These are phyloP conservation scores for Ogataea paraovalis DNA, from an alignment of 805 yeast genomes.

Conservation along the genomic window DNA sequence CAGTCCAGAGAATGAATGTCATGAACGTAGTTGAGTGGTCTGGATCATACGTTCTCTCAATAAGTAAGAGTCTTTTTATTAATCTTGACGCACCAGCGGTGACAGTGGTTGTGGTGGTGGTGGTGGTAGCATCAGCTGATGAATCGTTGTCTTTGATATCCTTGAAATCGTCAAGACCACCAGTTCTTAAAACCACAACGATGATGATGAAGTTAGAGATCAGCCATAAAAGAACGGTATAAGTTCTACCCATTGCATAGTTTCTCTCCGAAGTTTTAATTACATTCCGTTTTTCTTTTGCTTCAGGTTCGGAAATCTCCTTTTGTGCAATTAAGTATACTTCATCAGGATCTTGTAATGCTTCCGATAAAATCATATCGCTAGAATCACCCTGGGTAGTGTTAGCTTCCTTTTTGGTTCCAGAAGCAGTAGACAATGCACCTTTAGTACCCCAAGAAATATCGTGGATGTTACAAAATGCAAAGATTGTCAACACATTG, in stretches of 20 bases:
- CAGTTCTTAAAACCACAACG: conserved; percentile 78
- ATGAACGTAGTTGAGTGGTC: conserved; percentile 48
- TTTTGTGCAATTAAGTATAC: conserved; percentile 23
- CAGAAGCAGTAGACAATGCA: conserved; percentile 49
- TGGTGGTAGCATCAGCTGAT: conserved; percentile 11
- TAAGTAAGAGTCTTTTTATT: background rate
- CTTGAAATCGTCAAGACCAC: conserved; percentile 55
- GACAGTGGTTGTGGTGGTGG: conserved; percentile 7
- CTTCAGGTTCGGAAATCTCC: conserved; percentile 37
- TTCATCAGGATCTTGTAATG: conserved; percentile 29
- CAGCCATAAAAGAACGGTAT: conserved; percentile 86
- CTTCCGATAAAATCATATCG: conserved; percentile 26
- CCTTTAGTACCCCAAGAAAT: conserved; percentile 98
- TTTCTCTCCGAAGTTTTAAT: conserved; percentile 45
- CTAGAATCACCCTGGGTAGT: conserved; percentile 9
- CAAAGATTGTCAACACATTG: conserved; percentile 86
- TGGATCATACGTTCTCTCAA: conserved; percentile 19
- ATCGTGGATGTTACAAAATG: conserved; percentile 93
- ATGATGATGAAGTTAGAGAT: conserved; percentile 73
- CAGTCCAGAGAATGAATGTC: conserved; percentile 85
- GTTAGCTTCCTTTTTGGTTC: conserved; percentile 56
- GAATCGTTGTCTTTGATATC: conserved; percentile 10
- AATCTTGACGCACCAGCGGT: conserved; percentile 25
- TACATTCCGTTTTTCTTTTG: conserved; percentile 37
- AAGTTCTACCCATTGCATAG: conserved; percentile 84